Evolutionary conservation across 352 stramenopile species (phyloP).

Genomic region (Saprolegnia parasitica): DNA sequence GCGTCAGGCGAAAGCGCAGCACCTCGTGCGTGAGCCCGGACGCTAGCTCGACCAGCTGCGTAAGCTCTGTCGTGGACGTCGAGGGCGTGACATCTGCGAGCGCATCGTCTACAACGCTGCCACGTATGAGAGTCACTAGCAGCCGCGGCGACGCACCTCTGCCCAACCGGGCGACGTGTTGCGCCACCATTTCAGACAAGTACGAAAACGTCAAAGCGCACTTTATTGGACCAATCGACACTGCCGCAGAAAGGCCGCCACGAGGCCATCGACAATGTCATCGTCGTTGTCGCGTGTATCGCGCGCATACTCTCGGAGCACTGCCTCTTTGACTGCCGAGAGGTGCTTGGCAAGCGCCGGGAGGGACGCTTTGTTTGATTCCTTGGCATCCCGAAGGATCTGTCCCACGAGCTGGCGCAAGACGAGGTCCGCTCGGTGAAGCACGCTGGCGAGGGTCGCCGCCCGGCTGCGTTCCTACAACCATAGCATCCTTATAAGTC

Average conservation of each 20-base stretch:
- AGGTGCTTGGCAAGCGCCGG: background rate
- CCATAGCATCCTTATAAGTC: background rate
- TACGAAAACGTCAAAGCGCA: background rate
- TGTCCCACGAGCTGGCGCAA: constrained; percentile 9
- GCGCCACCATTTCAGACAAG: background rate
- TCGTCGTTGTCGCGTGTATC: background rate
- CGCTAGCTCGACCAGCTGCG: constrained; percentile 12
- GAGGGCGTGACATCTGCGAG: background rate
- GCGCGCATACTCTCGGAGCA: background rate
- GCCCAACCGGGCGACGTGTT: background rate
- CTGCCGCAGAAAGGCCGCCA: background rate
- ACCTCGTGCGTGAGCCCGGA: background rate
- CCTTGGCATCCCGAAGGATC: constrained; percentile 1
- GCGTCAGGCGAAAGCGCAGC: background rate
- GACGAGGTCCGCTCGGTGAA: background rate
- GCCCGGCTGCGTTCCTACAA: background rate
- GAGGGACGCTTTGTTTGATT: background rate
- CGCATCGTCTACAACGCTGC: background rate
- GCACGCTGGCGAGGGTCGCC: background rate
- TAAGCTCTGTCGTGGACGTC: background rate
- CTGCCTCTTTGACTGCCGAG: background rate
- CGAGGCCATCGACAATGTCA: background rate
- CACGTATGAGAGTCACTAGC: no score
- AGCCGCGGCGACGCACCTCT: background rate
- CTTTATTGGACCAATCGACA: background rate